Evolutionary conservation across 345 rosid genomes (phyloP), one percentile per base, ranked within the genome.

Genomic region (Excoecaria cochinchinensis): DNA sequence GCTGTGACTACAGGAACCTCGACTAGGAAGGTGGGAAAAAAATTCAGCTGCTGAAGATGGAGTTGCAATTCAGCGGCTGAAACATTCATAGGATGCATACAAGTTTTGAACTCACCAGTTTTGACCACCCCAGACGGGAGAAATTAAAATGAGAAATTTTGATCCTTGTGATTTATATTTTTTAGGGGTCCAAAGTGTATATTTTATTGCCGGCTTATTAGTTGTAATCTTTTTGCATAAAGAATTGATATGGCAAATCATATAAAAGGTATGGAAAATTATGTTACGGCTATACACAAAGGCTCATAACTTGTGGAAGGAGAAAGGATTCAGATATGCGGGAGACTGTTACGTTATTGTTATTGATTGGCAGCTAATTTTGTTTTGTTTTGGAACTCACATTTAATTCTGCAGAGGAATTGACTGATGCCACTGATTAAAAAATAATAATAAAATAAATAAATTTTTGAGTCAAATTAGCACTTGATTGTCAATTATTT

Each of bases 21-120:
- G 97, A 19, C 87, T 96, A 9, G 99, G 99, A 81, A 86, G 98
- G 82, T 96, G 98, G 98, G 97, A 94, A 12, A 80, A 75, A 42
- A 52, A 76, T 73, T 80, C 87, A 3, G 75, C 82, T 55, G 97
- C 97, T 3, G 84, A 71, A 71, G 93, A 93, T 74, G 97, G 99
- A 3, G 97, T 96, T 14, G 86, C 87, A n/a, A 68, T 96, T 70
- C 99, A 90, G 62, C 83, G 83, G 48, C 75, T 96, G 46, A 86
- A 85, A 79, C 87, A 87, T 76, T 81, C 87, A 16, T 89, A 84
- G 81, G 72, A 46, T 4, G 31, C 65, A 64, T 53, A 17, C 63
- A 53, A 12, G 67, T 70, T 69, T 69, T 38, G 15, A 66, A 6
- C 67, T 63, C 40, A 47, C 63, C 77, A 77, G 68, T 84, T 78